Base-by-base conservation (phyloP, 768 basidiomycete genomes). In the Daedaleopsis sinensis region DNA sequence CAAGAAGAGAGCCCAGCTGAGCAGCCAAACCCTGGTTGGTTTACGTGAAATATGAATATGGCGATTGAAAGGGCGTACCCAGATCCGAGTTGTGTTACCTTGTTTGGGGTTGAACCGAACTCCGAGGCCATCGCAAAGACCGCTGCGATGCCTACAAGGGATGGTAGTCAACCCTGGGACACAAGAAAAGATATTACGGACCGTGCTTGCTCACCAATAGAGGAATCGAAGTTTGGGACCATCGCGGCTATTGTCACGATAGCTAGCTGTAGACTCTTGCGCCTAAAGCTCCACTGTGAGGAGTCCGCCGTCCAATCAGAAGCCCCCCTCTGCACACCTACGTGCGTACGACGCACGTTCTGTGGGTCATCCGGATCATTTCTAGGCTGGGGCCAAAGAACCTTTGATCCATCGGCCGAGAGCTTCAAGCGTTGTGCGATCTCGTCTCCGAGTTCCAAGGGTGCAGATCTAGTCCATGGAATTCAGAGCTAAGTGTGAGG, bases 371-470 rank as follows among this genome's bases (percentile, higher is more conserved):
- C 74, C 0, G 81, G 79, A 48, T 84, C 79, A 65, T 88, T 83
- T 1, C 82, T 80, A 1, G 88, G 87, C 66, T 89, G 88, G 19
- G 88, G 88, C 85, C 87, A 89, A 0, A 90, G 78, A 11, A 89
- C 81, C 52, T 79, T 84, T 18, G 76, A 81, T 0, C 87, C 86
- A 58, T 87, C 84, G 18, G 66, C 60, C 5, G 83, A 79, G 8
- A 87, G 75, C 76, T 89, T 89, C 55, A 89, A 76, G 51, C 69
- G 77, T 5, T 80, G 73, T 0, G 87, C 85, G 42, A 86, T 69
- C 4, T 73, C 74, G 23, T 82, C 82, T 11, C 87, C 87, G 51
- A 88, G 82, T 71, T 88, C 87, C 57, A 10, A 42, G 11, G 39
- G 39, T 18, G 39, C 39, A 42, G 39, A 42, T 18, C 39, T 42